Evolutionary conservation across 768 basidiomycete genomes (phyloP), one percentile per base, ranked within the genome.

Genomic region (Mycena olivaceomarginata): DNA sequence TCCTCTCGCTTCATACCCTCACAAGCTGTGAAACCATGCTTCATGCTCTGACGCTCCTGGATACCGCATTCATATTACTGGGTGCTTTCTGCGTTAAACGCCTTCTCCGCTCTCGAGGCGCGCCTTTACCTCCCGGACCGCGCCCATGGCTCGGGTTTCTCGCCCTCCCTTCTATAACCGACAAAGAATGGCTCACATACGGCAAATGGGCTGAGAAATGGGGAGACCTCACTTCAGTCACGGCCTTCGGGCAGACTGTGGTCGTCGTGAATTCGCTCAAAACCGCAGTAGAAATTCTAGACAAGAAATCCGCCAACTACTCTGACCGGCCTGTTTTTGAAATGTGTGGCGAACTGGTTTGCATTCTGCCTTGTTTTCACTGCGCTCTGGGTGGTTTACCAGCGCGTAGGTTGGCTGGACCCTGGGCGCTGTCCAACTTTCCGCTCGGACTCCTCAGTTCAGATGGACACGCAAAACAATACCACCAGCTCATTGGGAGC

Each of bases 231-330:
- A 71, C 75, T n/a, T 87, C 86, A 25, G 74, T 72, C 0, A 82
- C 83, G 53, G 75, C 86, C 10, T 80, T 87, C 12, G 87, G 81
- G 10, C 86, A 88, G 65, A 84, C 84, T 64, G 82, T 88, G 20
- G 25, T 88, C 16, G n/a, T 88, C 41, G 41, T 88, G 45, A 88
- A 88, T 74, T 82, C 77, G 1, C 72, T 66, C 41, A 76, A 81
- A 20, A 51, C 80, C 13, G 85, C 87, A 8, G 73, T 81, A 39
- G 85, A 89, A 41, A 82, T 88, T 81, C 82, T 89, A 53, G 86
- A 89, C 48, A 87, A 87, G 80, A 87, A 87, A 75, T 86, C 87
- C 43, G 78, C 84, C 53, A 80, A 83, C 41, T 89, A 89, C 75
- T 89, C 88, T 25, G 88, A 89, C 79, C 85, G 88, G 37, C 88